Evolutionary conservation across 2,329 filamentous ascomycete species (phyloP), one percentile per base, ranked within the genome.

Genomic region (Penicillium oxalicum): DNA sequence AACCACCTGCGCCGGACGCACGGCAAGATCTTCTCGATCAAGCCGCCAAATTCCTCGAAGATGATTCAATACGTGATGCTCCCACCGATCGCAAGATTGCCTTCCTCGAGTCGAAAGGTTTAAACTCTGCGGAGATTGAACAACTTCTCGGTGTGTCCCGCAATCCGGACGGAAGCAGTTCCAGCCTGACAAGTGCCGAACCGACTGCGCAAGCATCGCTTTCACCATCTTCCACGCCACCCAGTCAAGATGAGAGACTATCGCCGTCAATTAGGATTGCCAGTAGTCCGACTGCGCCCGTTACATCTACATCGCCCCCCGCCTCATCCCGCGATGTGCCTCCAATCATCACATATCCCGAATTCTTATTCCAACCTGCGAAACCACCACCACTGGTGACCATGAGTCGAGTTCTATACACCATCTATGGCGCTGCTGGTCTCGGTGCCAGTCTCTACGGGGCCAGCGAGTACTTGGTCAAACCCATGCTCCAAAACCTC

Each of bases 61-160:
- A 94, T 51, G 82, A 87, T 6, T 75, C 77, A 18, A 87, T 95
- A 49, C 81, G 79, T 50, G 73, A 84, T 67, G 82, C 85, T 32
- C 76, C 85, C 0, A 76, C 77, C 39, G 84, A 88, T 48, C 84
- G 82, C 68, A 95, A 95, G 72, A 74, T 79, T 18, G 78, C 80
- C 6, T 95, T 95, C 58, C 72, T 96, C 1, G 78, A 83, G 61
- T 81, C 80, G 44, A 96, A 96, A 66, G 88, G 88, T 3, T 72
- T 95, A 6, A 72, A 71, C 3, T 72, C 78, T 4, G 74, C 77
- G 29, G 82, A 91, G 52, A 88, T 95, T 52, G 74, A 87, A 56
- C 72, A 74, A 43, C 73, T 95, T 6, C 70, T 95, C 53, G 73
- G 66, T 28, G 53, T 67, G 40, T 64, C 66, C 45, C 63, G 61